Evolutionary conservation across 2,329 filamentous ascomycete genomes (phyloP).

Genomic region (Chalara sp.): DNA sequence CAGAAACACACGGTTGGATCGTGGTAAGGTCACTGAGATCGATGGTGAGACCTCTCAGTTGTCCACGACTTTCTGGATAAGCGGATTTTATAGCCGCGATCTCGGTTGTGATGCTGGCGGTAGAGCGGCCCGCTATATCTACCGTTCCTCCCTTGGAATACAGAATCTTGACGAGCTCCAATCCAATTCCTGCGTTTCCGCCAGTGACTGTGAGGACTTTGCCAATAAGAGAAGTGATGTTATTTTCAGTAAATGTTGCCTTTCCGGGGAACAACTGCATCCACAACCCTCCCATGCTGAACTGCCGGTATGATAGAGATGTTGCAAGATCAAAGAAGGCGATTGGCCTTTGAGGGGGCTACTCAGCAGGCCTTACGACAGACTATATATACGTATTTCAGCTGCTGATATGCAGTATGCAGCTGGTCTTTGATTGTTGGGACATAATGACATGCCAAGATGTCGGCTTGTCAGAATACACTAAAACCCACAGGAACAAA

Average conservation of each 20-base stretch:
- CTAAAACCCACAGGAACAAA: background rate
- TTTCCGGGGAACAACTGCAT: constrained; percentile 1
- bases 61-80: background rate
- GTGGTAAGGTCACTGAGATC: constrained; percentile 28
- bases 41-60: constrained; percentile 12
- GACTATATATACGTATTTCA: too few relatives aligned
- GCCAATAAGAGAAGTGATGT: constrained; percentile 31
- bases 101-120: too few relatives aligned
- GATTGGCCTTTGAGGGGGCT: too few relatives aligned
- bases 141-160: constrained; percentile 42
- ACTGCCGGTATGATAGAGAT: too few relatives aligned
- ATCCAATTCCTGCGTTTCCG: constrained; percentile 29
- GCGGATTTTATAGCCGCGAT: too few relatives aligned
- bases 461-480: constrained; percentile 1
- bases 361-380: too few relatives aligned
- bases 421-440: too few relatives aligned
- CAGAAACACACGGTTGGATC: constrained; percentile 27
- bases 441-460: background rate
- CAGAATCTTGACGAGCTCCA: constrained; percentile 40
- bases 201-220: constrained; percentile 35
- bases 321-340: too few relatives aligned
- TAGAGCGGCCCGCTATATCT: constrained; percentile 34
- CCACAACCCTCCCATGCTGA: background rate
- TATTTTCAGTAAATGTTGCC: constrained; percentile 30
- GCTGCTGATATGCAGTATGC: too few relatives aligned